A percentile compares a stretch with the other conserved stretches of the same genome.
phyloP scores from a whole-genome alignment of 371 early-diverging fungal species.

The Entomophthora muscae region DNA sequence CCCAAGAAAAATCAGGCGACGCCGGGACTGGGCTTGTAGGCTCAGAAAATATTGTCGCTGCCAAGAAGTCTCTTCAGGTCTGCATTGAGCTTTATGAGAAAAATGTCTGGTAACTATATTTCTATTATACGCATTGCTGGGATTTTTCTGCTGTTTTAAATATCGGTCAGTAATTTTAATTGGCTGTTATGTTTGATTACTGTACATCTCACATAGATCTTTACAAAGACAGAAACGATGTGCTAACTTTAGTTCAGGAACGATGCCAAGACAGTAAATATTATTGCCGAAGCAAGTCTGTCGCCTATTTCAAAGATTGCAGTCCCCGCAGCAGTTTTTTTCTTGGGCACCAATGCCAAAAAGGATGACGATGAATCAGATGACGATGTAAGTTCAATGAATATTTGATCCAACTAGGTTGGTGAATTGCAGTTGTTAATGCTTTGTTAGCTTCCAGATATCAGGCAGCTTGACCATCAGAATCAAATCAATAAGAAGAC shows the following conservation, averaged over 20 bases:
- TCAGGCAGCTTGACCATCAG: slow-evolving; percentile 54
- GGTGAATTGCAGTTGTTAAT: too few species aligned
- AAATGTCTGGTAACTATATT: slow-evolving; percentile 48
- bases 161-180: too few species aligned
- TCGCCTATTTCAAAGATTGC: slow-evolving; percentile 74
- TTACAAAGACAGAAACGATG: too few species aligned
- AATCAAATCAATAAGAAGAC: slow-evolving; percentile 67
- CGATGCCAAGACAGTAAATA: slow-evolving; percentile 92
- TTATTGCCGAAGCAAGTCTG: slow-evolving; percentile 89
- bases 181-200: too few species aligned
- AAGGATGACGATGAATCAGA: slow-evolving; percentile 43
- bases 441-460: slow-evolving; percentile 26
- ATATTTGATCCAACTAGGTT: too few species aligned
- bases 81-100: slow-evolving; percentile 91
- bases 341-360: slow-evolving; percentile 57
- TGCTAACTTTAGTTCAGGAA: slow-evolving; percentile 31
- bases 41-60: slow-evolving; percentile 66
- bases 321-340: slow-evolving; percentile 86
- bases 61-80: slow-evolving; percentile 83
- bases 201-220: too few species aligned
- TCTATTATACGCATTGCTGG: too few species aligned
- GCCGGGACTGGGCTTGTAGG: slow-evolving; percentile 17
- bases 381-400: slow-evolving; percentile 17
- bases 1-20: slow-evolving; percentile 12
- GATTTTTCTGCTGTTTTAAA: too few species aligned